Base-by-base conservation (phyloP, 352 stramenopile genomes). In the Phytophthora nicotianae region DNA sequence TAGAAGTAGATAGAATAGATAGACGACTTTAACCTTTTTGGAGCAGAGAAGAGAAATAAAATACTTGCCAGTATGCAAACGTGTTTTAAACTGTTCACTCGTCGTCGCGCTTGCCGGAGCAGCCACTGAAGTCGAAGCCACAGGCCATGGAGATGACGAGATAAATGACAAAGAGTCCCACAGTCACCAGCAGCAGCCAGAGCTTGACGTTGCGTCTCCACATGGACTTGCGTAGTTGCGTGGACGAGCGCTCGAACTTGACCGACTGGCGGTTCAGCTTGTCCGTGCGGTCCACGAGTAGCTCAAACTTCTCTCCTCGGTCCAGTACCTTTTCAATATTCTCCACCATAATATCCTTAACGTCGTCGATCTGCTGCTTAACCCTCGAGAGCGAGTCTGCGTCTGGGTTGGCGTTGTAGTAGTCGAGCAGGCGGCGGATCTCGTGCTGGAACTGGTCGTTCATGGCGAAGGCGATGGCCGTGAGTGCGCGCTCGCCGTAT, bases 261-360 rank as follows among this genome's bases (percentile, higher is more conserved):
- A 99, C 98, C 16, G 98, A 98, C 73, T 98, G 91, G 47, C 98
- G 90, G 74, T 98, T 98, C 4, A 99, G 79, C 62, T 97, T 90
- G 83, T 99, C 97, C n/a, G 88, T 96, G 65, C 87, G 87, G 54
- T 96, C 88, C 46, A 96, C 88, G 4, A 96, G 72, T 37, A 97
- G 64, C 79, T 99, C 98, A 74, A 99, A 98, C 68, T 99, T 99
- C 72, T 99, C 97, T 16, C 98, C 98, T 33, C 98, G 75, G 50
- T 99, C 96, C 57, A 99, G 77, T 27, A 99, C 93, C 71, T 98
- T 98, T 56, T 99, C 97, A 67, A 99, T 99, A 73, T 99, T 99
- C 69, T 99, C 90, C 29, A 99, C 90, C 96, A 99, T 99, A 50
- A 98, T 91, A 67, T 97, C 93, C 69, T 99, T 99, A 3, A 99